Evolutionary conservation across 129 eudicot species (phyloP), one percentile per base, ranked within the genome.

Genomic region (Erigeron canadensis): DNA sequence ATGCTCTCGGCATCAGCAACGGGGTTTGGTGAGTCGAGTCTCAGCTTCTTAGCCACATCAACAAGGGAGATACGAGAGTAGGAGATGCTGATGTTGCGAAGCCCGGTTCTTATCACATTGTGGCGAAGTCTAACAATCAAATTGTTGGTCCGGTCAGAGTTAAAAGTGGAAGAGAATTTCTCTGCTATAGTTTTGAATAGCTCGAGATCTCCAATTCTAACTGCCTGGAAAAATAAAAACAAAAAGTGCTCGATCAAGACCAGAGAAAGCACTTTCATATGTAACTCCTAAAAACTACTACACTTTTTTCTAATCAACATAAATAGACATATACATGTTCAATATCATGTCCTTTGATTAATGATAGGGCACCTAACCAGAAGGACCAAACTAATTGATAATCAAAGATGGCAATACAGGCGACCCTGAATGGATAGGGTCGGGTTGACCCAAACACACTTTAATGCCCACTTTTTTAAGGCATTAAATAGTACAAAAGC

Each of bases 1-100:
- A 95, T 95, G 67, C 99, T 84, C 73, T 90, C 99, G 13, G 99
- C 99, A 81, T 95, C 99, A 8, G 99, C 99, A 65, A 88, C 80
- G 1, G 98, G 96, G 67, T 89, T 89, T 21, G 92, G 75, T 5
- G 99, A 95, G 77, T 95, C 99, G 61, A 90, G 71, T 54, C 94
- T 79, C 78, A 95, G 84, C 75, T 95, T 95, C 74, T 80, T 88
- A 17, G 99, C 97, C 44, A 95, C 86, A 42, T 95, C 99, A 41
- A 79, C 80, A 47, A 95, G 88, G 22, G 97, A 95, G 86, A 95
- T 95, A 53, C 91, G 85, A 1, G 99, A 95, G 88, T 95, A 95
- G 17, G 99, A 90, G 16, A 95, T 95, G 71, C 99, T 95, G 65
- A 95, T 95, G 81, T 95, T 95, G 72, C 99, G 90, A n/a, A 90